Base-by-base conservation (phyloP, 345 rosid species). In the Eucalyptus erythrocorys region DNA sequence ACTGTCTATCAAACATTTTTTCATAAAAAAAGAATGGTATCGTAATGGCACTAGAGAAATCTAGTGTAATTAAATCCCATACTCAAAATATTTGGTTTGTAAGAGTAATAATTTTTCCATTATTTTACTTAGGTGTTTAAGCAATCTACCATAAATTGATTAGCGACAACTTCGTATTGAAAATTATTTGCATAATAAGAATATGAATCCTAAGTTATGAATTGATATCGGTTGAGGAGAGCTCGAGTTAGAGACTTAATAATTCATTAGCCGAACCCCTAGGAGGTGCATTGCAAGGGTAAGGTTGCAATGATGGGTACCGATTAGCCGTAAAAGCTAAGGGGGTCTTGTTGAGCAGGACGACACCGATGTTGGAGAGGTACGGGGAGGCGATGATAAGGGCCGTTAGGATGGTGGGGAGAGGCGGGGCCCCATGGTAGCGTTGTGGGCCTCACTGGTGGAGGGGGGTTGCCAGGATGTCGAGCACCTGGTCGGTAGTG, bases 281-380 rank as follows among this genome's bases (percentile, higher is more conserved):
- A 51, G 9, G 55, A 6, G 55, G 24, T 51, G 55, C 8, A 50
- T 50, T 0, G 4, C 22, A 50, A 50, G 55, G 55, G 55, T 51
- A 51, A 51, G 55, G 55, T 6, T 51, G 55, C 55, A 51, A 51
- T 0, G 24, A 3, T 51, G 99, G 99, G 92, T 95, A 98, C 6
- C 97, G 95, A 92, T 87, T 51, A 98, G 64, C 98, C 98, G 87
- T 96, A 95, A 91, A 94, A 92, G 94, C 95, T 95, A 89, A 98
- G 98, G 26, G 97, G 96, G 92, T 95, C 92, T 98, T 98, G 94
- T 98, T 98, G 34, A 98, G 94, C 68, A 98, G 93, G 91, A 98
- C 92, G 27, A 97, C 99, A 5, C 98, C 98, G 47, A 97, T 96
- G 95, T 98, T 98, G 71, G 99, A 98, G 6, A 93, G 86, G 91